Evolutionary conservation across 371 early-diverging fungal species (phyloP), one percentile per base, ranked within the genome.

Genomic region (Mortierella sp.): DNA sequence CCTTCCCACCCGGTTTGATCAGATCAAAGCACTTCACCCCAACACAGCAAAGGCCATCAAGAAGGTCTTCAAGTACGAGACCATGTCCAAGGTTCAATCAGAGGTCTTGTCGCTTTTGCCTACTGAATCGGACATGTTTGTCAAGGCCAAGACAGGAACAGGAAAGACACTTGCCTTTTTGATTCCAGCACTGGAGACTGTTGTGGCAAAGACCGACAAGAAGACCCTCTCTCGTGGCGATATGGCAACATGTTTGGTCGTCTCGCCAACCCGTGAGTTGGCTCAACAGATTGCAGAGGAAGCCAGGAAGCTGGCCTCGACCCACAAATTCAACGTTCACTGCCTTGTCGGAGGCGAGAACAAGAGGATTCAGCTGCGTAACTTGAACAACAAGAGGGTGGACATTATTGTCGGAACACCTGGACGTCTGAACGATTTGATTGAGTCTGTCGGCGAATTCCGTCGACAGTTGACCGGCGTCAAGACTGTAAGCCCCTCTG

Each of bases 261-360:
- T 99, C 48, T 92, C 95, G 7, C 99, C 99, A 7, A 99, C 99
- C 5, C 92, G 99, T 60, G 99, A 99, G 84, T 84, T 99, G 47
- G 98, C 99, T 4, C 85, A 90, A 69, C 99, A 99, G 83, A 98
- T 99, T 71, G 90, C 92, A 1, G 84, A 84, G 1, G 98, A 98
- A 75, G 97, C 97, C 2, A 79, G 83, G 7, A 91, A 89, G 70
- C 82, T 98, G 37, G 74, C 81, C 26, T 80, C 70, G 30, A 86
- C 83, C 60, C 87, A 92, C 73, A 84, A 85, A 5, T 88, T 92
- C 80, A 84, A 88, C 51, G 96, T 96, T 6, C 90, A 92, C 70
- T 87, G 88, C 70, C 82, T 95, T 23, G 96, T 98, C 23, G 99
- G 99, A 69, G 99, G 99, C 58, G 93, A 90, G 66, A 84, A 86